phyloP scores from a whole-genome alignment of 805 yeast genomes.

The Monosporozyma siamensis region DNA sequence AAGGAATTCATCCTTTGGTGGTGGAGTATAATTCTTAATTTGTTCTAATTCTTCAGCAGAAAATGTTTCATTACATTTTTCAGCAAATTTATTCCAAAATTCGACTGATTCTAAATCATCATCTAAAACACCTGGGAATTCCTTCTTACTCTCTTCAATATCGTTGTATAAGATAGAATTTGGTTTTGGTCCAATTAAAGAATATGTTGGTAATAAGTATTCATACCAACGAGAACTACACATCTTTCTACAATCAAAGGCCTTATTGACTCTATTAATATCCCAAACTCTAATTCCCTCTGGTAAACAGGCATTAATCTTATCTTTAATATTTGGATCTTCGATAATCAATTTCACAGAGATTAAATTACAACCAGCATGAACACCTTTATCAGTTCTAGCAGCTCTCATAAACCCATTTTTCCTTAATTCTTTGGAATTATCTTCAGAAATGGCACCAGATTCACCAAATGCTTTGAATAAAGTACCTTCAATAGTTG shows the following conservation, averaged over 20 bases:
- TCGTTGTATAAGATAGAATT: slow-evolving; percentile 52
- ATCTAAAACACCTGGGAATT: slow-evolving; percentile 50
- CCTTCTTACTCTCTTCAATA: slow-evolving; percentile 42
- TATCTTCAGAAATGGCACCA: slow-evolving; percentile 81
- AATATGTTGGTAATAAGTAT: slow-evolving; percentile 84
- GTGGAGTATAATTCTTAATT: slow-evolving; percentile 27
- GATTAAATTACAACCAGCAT: slow-evolving; percentile 91
- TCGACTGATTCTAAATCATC: slow-evolving; percentile 58
- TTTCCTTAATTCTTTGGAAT: slow-evolving; percentile 81
- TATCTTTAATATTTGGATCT: slow-evolving; percentile 56
- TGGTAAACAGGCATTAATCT: slow-evolving; percentile 70
- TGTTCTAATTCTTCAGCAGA: slow-evolving; percentile 20
- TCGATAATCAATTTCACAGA: slow-evolving; percentile 61
- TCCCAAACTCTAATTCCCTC: slow-evolving; percentile 92
- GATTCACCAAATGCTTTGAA: slow-evolving; percentile 76
- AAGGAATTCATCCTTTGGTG: slow-evolving; percentile 32
- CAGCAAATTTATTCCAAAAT: slow-evolving; percentile 57
- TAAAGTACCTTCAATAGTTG: slow-evolving; percentile 84
- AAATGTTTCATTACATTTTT: slow-evolving; percentile 30
- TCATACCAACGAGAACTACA: slow-evolving; percentile 95
- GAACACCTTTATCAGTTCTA: slow-evolving; percentile 91
- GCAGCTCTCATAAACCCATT: slow-evolving; percentile 82
- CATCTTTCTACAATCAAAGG: slow-evolving; percentile 90
- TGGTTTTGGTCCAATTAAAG: slow-evolving; percentile 87
- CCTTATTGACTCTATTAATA: slow-evolving; percentile 73